phyloP scores from a whole-genome alignment of 768 basidiomycete genomes.

The Tulasnella sp. region DNA sequence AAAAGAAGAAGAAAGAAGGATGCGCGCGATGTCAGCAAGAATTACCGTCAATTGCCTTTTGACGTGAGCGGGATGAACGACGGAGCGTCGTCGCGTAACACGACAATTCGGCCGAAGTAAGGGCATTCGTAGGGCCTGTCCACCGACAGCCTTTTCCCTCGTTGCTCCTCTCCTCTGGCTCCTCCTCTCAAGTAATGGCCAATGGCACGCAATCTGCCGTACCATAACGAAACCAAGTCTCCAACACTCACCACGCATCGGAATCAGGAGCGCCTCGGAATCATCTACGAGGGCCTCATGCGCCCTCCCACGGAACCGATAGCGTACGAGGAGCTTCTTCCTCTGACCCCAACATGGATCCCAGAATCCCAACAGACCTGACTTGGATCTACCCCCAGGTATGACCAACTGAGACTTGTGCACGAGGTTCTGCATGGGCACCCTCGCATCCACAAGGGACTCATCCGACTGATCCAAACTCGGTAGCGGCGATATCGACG shows the following conservation, averaged over 20 bases:
- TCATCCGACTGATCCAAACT: background rate
- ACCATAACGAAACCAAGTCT: background rate
- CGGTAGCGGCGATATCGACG: too few relatives aligned
- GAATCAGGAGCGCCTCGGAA: constrained; percentile 52
- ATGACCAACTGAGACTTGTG: constrained; percentile 68
- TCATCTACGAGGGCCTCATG: constrained; percentile 73
- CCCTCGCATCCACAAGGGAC: constrained; percentile 56
- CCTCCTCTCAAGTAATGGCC: background rate
- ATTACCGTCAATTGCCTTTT: too few relatives aligned
- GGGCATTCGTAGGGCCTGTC: too few relatives aligned
- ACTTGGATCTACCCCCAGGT: constrained; percentile 66
- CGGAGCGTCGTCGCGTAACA: too few relatives aligned
- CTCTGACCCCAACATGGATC: constrained; percentile 68
- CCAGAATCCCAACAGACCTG: constrained; percentile 75
- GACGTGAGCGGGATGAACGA: too few relatives aligned
- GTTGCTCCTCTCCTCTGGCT: background rate
- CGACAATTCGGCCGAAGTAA: too few relatives aligned
- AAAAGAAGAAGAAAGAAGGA: too few relatives aligned
- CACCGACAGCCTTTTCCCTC: background rate
- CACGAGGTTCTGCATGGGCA: constrained; percentile 73
- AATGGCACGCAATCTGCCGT: background rate
- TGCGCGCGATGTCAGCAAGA: too few relatives aligned
- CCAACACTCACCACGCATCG: constrained; percentile 52
- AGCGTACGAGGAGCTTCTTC: constrained; percentile 62
- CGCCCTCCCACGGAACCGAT: constrained; percentile 58